Percentiles rank a stretch among this genome's conserved stretches.
Evolutionary conservation across 257 asterid species (phyloP).

Genomic region (Plantago elongata): DNA sequence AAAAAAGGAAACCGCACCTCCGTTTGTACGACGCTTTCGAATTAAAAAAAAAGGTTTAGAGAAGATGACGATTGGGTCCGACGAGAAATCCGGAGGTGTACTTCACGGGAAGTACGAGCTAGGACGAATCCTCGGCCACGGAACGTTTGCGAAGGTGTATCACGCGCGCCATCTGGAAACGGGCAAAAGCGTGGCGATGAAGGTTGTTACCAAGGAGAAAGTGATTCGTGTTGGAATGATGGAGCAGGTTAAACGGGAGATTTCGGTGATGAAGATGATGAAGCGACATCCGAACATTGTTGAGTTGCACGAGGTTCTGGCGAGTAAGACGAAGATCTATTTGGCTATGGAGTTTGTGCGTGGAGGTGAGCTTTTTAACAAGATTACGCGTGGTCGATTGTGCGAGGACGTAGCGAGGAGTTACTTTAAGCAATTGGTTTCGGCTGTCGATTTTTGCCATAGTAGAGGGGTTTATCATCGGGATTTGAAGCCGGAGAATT

Average conservation of each 20-base stretch:
- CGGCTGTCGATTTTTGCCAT: conserved; percentile 54
- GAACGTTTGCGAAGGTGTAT: conserved; percentile 56
- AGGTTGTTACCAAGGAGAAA: conserved; percentile 50
- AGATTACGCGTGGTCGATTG: conserved; percentile 39
- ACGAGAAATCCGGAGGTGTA: conserved; percentile 10
- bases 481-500: conserved; percentile 47
- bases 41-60: no score
- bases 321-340: conserved; percentile 50
- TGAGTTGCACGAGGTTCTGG: conserved; percentile 54
- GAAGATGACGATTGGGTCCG: no score
- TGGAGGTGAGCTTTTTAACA: conserved; percentile 50
- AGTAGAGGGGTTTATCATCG: conserved; percentile 55
- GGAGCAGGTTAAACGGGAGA: conserved; percentile 61
- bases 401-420: conserved; percentile 46
- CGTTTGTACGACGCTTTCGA: no score
- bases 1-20: no score
- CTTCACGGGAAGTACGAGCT: conserved; percentile 51
- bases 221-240: conserved; percentile 51
- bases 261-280: conserved; percentile 53
- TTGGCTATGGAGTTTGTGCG: conserved; percentile 47
- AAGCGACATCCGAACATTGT: conserved; percentile 45
- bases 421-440: conserved; percentile 46
- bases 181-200: conserved; percentile 50
- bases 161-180: conserved; percentile 37
- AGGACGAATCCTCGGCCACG: conserved; percentile 54